A percentile compares a stretch with the other conserved stretches of the same genome.
Conservation (phyloP, 1,284 basidiomycete genomes). For the Neotropicomus parvogracilis region DNA sequence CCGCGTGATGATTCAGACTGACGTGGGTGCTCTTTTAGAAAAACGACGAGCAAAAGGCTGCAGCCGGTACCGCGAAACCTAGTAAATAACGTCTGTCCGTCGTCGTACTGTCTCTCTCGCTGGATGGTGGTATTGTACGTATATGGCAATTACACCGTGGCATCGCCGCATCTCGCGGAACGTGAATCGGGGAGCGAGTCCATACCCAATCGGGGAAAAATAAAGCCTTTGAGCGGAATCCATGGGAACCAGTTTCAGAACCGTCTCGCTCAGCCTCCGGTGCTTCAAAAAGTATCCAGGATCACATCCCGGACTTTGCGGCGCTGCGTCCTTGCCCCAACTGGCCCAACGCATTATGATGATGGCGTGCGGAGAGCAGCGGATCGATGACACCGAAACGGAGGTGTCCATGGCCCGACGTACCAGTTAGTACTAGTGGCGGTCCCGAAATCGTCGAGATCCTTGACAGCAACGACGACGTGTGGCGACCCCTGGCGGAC, state of each 20-base stretch:
- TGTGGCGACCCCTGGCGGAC: slow-evolving; percentile 2
- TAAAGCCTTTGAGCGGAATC: slow-evolving; percentile 10
- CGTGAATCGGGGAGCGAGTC: slow-evolving; percentile 22
- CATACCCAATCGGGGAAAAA: slow-evolving; percentile 7
- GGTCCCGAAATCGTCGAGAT: slow-evolving; percentile 16
- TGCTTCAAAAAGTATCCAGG: slow-evolving; percentile 6
- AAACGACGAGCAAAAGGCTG: slow-evolving; percentile 56
- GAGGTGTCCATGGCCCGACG: neutral
- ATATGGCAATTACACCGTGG: slow-evolving; percentile 8
- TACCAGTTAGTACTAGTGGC: neutral
- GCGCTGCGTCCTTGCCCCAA: slow-evolving; percentile 8
- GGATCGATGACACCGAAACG: slow-evolving; percentile 15
- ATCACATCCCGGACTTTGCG: slow-evolving; percentile 31
- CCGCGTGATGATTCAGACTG: slow-evolving; percentile 14
- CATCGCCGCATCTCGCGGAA: slow-evolving; percentile 24
- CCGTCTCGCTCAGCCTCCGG: slow-evolving; percentile 5
- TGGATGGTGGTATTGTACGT: slow-evolving; percentile 8
- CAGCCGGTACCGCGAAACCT: slow-evolving; percentile 33
- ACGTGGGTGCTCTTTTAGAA: slow-evolving; percentile 40
- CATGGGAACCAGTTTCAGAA: slow-evolving; percentile 14
- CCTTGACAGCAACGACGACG: slow-evolving; percentile 3
- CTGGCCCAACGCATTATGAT: slow-evolving; percentile 8
- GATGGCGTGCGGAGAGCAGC: slow-evolving; percentile 23
- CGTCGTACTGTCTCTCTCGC: neutral
- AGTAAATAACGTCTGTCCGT: slow-evolving; percentile 48